Percentiles rank a stretch among this genome's conserved stretches.
Evolutionary conservation across 2,329 filamentous ascomycete genomes (phyloP).

Genomic region (Fusarium gaditjirri): DNA sequence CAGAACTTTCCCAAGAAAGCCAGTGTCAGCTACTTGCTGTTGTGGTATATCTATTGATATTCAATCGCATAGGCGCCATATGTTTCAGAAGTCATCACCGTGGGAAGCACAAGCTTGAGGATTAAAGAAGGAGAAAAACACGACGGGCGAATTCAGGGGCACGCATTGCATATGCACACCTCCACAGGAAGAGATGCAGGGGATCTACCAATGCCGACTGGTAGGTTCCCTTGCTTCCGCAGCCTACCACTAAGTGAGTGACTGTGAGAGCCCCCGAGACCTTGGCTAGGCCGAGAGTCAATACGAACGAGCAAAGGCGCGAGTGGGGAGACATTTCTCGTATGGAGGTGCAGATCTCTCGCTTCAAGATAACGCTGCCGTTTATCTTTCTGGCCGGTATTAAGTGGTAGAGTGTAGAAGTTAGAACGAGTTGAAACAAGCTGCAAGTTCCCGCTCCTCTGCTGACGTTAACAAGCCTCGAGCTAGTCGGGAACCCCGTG

Average conservation of each 20-base stretch:
- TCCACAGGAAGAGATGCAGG: conserved; percentile 27
- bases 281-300: not conserved
- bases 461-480: conserved; percentile 27
- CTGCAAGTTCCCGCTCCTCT: conserved; percentile 19
- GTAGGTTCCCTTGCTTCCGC: conserved; percentile 8
- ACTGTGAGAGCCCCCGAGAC: not conserved
- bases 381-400: not conserved
- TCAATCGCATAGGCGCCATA: not conserved
- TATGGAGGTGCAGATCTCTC: conserved; percentile 33
- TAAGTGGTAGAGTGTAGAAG: conserved; percentile 1
- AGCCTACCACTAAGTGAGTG: not conserved
- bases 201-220: conserved; percentile 36
- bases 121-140: not conserved
- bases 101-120: conserved; percentile 5
- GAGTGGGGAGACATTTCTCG: conserved; percentile 22
- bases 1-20: not conserved
- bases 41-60: not conserved
- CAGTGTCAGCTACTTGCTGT: not conserved
- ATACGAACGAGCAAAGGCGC: conserved; percentile 38
- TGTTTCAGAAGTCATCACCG: conserved; percentile 7
- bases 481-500: conserved; percentile 32
- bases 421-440: conserved; percentile 10
- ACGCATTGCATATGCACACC: conserved; percentile 17
- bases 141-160: conserved; percentile 14
- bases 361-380: conserved; percentile 20